Conservation (phyloP, 2,329 filamentous ascomycete species). For the Colletotrichum sp. region DNA sequence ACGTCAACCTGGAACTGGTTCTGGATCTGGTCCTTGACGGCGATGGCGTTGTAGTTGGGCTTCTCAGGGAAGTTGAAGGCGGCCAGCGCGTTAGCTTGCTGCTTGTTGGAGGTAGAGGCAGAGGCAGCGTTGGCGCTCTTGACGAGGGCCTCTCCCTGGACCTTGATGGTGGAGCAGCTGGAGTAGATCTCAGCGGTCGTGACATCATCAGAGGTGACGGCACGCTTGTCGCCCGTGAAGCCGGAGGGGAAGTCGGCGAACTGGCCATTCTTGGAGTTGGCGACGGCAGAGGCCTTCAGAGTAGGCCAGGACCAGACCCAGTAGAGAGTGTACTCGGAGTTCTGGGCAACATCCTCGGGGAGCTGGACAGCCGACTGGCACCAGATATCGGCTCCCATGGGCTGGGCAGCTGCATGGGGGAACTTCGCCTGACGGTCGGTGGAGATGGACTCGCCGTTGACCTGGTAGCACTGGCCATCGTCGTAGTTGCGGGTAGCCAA, state of each 20-base stretch:
- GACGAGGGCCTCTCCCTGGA: constrained; percentile 19
- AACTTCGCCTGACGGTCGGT: constrained; percentile 61
- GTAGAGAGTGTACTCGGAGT: constrained; percentile 79
- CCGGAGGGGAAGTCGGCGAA: constrained; percentile 44
- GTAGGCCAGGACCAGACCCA: constrained; percentile 98
- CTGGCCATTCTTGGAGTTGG: constrained; percentile 42
- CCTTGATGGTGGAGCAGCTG: constrained; percentile 20
- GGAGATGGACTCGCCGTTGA: constrained; percentile 66
- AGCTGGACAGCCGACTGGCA: constrained; percentile 86
- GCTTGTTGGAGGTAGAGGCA: constrained; percentile 22
- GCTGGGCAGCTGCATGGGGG: constrained; percentile 52
- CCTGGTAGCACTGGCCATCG: constrained; percentile 88
- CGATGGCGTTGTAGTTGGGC: constrained; percentile 47
- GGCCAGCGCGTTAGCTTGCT: not conserved
- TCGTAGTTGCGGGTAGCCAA: constrained; percentile 83
- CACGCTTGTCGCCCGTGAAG: constrained; percentile 20
- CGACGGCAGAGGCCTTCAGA: constrained; percentile 47
- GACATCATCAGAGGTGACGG: constrained; percentile 17
- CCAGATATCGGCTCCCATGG: constrained; percentile 66
- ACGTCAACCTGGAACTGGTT: constrained; percentile 51
- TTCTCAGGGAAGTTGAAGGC: constrained; percentile 35
- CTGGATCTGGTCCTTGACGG: constrained; percentile 49
- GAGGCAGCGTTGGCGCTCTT: not conserved
- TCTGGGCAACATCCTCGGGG: constrained; percentile 66
- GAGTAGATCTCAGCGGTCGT: constrained; percentile 43